phyloP scores from a whole-genome alignment of 495 filamentous ascomycete species.

The Symbiotaphrina buchneri region DNA sequence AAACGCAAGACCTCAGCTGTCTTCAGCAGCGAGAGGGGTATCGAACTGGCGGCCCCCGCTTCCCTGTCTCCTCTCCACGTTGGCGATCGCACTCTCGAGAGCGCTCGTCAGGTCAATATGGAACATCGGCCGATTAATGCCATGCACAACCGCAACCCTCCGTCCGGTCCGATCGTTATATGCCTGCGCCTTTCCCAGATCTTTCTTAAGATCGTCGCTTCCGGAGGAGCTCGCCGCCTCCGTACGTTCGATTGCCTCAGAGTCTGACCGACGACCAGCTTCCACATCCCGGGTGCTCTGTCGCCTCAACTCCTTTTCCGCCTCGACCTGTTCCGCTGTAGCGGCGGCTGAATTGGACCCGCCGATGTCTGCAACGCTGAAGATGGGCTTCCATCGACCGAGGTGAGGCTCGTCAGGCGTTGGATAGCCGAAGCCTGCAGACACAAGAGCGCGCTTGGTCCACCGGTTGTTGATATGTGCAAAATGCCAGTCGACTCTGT shows the following conservation, averaged over 20 bases:
- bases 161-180: neutral
- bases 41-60: too few relatives aligned
- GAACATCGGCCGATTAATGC: conserved; percentile 78
- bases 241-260: conserved; percentile 1
- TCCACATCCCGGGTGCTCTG: conserved; percentile 11
- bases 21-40: too few relatives aligned
- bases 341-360: conserved; percentile 44
- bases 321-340: conserved; percentile 30
- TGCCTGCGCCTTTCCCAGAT: neutral
- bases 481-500: conserved; percentile 88
- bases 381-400: conserved; percentile 84
- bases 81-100: conserved; percentile 69
- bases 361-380: conserved; percentile 78
- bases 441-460: conserved; percentile 87
- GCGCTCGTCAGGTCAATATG: conserved; percentile 88
- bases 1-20: too few relatives aligned
- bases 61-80: conserved; percentile 40
- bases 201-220: neutral
- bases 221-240: neutral
- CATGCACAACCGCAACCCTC: conserved; percentile 56
- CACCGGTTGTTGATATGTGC: conserved; percentile 89
- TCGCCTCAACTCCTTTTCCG: conserved; percentile 28
- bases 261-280: neutral
- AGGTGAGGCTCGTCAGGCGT: conserved; percentile 20
- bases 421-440: conserved; percentile 84